Conservation (phyloP, 306 rosid genomes). For the Quillaja saponaria region DNA sequence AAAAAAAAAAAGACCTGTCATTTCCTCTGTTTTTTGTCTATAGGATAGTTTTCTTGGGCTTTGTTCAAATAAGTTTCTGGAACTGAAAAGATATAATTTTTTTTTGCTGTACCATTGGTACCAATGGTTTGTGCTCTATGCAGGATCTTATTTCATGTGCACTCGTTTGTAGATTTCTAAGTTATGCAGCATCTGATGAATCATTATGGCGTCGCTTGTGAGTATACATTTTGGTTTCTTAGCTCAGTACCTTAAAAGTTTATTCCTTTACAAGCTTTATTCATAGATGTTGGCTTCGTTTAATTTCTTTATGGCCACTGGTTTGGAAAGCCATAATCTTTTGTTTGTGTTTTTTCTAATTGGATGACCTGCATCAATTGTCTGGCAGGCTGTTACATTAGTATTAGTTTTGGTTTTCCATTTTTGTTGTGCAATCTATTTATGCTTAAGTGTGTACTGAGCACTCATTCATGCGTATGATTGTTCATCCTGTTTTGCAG, state of each 20-base stretch:
- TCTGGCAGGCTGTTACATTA: conserved; percentile 22
- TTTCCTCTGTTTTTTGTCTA: too few species aligned
- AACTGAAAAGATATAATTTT: too few species aligned
- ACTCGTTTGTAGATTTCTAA: conserved; percentile 77
- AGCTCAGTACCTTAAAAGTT: neutral
- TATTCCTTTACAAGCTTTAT: neutral
- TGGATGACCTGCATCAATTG: conserved; percentile 18
- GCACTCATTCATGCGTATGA: conserved; percentile 6
- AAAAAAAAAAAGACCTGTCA: too few species aligned
- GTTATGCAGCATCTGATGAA: conserved; percentile 84
- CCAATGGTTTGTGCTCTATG: conserved; percentile 23
- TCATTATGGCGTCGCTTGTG: conserved; percentile 92
- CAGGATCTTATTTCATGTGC: conserved; percentile 90
- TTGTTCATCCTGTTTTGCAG: conserved; percentile 40
- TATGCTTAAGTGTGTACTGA: neutral
- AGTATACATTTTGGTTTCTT: conserved; percentile 33
- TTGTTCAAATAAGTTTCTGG: too few species aligned
- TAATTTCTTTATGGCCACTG: neutral
- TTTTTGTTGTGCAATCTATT: conserved; percentile 4
- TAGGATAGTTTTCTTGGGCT: neutral
- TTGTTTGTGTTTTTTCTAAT: conserved; percentile 3
- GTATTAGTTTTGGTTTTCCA: conserved; percentile 15
- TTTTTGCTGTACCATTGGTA: conserved; percentile 1
- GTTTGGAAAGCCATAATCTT: too few species aligned
- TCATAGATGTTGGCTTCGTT: conserved; percentile 8